Percentiles rank a stretch among this genome's conserved stretches.
Evolutionary conservation across 2,329 filamentous ascomycete species (phyloP).

Genomic region (Diaporthe ilicicola): DNA sequence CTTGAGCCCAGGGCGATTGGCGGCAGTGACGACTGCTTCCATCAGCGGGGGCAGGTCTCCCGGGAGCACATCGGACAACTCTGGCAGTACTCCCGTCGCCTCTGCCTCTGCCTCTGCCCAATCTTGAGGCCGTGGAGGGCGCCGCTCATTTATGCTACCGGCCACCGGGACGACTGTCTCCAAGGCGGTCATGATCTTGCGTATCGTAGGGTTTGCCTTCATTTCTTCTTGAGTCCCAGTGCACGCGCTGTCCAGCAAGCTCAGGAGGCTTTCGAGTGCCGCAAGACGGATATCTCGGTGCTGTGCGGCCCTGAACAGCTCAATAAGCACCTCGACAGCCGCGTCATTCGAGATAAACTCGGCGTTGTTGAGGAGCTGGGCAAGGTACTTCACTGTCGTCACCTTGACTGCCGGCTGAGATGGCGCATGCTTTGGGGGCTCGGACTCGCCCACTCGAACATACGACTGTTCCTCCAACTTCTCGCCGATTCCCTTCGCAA

Average conservation of each 20-base stretch:
- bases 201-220: neutral
- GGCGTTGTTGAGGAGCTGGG: constrained; percentile 26
- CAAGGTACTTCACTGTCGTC: constrained; percentile 29
- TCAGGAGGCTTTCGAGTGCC: constrained; percentile 25
- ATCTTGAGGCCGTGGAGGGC: constrained; percentile 5
- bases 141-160: constrained; percentile 28
- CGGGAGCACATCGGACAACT: neutral
- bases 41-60: constrained; percentile 14
- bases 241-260: constrained; percentile 14
- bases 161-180: constrained; percentile 14
- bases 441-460: constrained; percentile 25
- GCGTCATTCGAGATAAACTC: constrained; percentile 20
- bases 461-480: constrained; percentile 29
- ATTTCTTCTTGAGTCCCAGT: neutral
- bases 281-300: constrained; percentile 27
- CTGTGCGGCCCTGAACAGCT: constrained; percentile 26
- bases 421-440: constrained; percentile 9
- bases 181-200: constrained; percentile 15
- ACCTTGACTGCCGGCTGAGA: constrained; percentile 25
- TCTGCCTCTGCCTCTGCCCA: constrained; percentile 21
- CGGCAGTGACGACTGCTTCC: neutral
- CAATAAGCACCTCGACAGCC: constrained; percentile 15
- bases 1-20: constrained; percentile 1
- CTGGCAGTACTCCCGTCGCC: neutral
- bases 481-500: constrained; percentile 21